These are phyloP conservation scores for Puccinia hordei DNA, from an alignment of 1,284 basidiomycete species.

Conservation along the genomic window DNA sequence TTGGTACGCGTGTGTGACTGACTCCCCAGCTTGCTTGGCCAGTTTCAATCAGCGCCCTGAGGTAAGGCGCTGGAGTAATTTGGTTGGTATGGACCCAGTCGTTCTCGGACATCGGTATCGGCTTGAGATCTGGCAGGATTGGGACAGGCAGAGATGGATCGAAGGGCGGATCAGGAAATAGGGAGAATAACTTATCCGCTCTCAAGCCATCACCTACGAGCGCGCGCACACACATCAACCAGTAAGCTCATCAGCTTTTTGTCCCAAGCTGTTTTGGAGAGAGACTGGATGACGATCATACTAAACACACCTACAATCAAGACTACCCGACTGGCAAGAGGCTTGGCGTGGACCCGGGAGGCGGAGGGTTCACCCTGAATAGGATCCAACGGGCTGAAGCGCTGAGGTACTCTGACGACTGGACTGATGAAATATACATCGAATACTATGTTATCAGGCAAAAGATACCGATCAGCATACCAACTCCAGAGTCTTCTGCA, in stretches of 20 bases:
- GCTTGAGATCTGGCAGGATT: conserved; percentile 38
- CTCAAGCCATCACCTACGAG: conserved; percentile 74
- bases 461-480: conserved; percentile 55
- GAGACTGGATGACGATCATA: neutral
- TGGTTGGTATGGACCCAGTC: neutral
- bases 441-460: conserved; percentile 64
- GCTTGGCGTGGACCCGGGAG: conserved; percentile 64
- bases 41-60: conserved; percentile 69
- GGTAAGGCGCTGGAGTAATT: conserved; percentile 72
- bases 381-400: conserved; percentile 49
- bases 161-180: conserved; percentile 67
- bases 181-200: conserved; percentile 75
- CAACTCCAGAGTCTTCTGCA: neutral
- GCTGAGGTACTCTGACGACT: conserved; percentile 55
- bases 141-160: conserved; percentile 63
- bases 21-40: conserved; percentile 75
- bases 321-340: conserved; percentile 73
- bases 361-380: conserved; percentile 69
- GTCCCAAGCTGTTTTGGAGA: neutral
- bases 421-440: conserved; percentile 79
- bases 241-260: neutral
- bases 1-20: conserved; percentile 83
- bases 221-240: neutral
- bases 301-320: conserved; percentile 71
- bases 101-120: conserved; percentile 1